phyloP scores from a whole-genome alignment of 768 basidiomycete genomes.

The Leccinum disarticulatum region DNA sequence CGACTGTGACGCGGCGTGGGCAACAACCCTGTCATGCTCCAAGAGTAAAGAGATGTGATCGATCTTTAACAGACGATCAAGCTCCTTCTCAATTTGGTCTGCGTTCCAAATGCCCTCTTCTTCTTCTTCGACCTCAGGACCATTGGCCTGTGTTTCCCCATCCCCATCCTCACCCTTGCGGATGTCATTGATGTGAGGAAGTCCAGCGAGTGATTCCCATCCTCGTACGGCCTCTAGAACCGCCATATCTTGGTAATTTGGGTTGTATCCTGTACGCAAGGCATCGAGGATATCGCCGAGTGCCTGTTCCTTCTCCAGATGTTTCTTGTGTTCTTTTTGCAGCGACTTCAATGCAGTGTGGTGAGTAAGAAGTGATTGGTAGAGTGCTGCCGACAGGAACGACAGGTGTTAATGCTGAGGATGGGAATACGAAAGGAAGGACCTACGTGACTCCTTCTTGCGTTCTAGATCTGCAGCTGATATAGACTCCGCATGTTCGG shows the following conservation, averaged over 20 bases:
- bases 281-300: slow-evolving; percentile 82
- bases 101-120: slow-evolving; percentile 61
- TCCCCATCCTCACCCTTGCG: slow-evolving; percentile 46
- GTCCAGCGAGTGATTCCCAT: slow-evolving; percentile 74
- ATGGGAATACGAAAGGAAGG: background rate
- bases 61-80: slow-evolving; percentile 55
- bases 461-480: slow-evolving; percentile 79
- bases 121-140: slow-evolving; percentile 37
- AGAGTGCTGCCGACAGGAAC: slow-evolving; percentile 60
- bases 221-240: slow-evolving; percentile 95
- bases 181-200: slow-evolving; percentile 72
- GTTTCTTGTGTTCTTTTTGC: slow-evolving; percentile 65
- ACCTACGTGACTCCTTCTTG: slow-evolving; percentile 85
- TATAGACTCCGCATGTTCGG: slow-evolving; percentile 73
- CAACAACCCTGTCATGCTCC: slow-evolving; percentile 71
- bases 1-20: slow-evolving; percentile 45
- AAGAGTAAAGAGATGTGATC: slow-evolving; percentile 78
- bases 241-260: slow-evolving; percentile 99
- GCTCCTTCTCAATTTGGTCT: slow-evolving; percentile 54
- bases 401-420: slow-evolving; percentile 2
- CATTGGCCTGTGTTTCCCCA: slow-evolving; percentile 30
- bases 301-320: slow-evolving; percentile 70
- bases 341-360: slow-evolving; percentile 76
- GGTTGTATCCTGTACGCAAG: slow-evolving; percentile 87
- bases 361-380: slow-evolving; percentile 70